Evolutionary conservation across 768 basidiomycete species (phyloP).

Genomic region (Sarcodon sp.): DNA sequence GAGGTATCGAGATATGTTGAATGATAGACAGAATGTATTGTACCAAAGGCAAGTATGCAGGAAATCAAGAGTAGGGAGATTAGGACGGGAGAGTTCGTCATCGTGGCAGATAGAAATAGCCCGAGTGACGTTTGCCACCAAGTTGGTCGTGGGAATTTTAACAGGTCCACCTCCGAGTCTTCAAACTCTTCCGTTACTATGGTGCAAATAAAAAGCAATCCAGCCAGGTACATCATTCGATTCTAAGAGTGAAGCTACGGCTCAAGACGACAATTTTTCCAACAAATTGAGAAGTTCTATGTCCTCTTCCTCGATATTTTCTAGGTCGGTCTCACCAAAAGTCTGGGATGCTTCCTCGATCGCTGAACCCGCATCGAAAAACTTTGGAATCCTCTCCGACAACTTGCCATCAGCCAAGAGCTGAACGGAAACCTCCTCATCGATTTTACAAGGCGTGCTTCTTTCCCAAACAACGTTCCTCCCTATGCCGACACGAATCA

Average conservation of each 20-base stretch:
- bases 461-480: background rate
- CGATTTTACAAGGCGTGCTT: background rate
- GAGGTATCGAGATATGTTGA: slow-evolving; percentile 80
- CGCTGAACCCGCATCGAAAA: background rate
- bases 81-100: background rate
- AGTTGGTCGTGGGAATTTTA: no score
- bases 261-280: background rate
- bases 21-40: slow-evolving; percentile 48
- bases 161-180: no score
- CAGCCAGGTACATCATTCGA: no score
- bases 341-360: background rate
- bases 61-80: slow-evolving; percentile 27
- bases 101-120: background rate
- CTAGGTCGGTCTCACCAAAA: background rate
- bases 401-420: background rate
- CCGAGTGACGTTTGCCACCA: background rate
- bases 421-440: background rate
- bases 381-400: background rate
- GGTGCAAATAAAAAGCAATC: no score
- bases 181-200: no score
- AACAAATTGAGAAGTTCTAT: background rate
- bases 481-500: background rate
- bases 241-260: no score
- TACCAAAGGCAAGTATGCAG: slow-evolving; percentile 42
- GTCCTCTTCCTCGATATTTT: background rate